A percentile compares a stretch with the other conserved stretches of the same genome.
Evolutionary conservation across 441 rosid species (phyloP).

Genomic region (Brassica balearica): DNA sequence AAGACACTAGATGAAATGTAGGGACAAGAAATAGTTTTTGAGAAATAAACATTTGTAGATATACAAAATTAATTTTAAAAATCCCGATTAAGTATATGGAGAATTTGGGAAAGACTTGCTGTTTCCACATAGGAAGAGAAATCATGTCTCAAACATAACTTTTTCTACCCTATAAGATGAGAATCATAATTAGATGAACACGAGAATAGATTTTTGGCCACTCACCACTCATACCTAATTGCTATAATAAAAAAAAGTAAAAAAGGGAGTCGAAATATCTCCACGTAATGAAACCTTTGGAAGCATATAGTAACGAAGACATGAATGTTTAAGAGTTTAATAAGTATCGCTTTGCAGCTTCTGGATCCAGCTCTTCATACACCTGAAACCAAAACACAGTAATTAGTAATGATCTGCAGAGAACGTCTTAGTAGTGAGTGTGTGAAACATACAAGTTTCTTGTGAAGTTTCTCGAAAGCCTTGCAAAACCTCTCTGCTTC

Average conservation of each 20-base stretch:
- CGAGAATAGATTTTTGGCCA: conserved; percentile 22
- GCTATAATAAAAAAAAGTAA: conserved; percentile 2
- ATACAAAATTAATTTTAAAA: neutral
- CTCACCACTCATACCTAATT: conserved; percentile 30
- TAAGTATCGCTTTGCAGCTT: conserved; percentile 63
- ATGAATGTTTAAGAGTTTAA: conserved; percentile 37
- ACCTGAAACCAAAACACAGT: conserved; percentile 53
- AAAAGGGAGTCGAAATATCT: conserved; percentile 10
- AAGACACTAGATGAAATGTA: neutral
- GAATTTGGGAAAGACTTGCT: neutral
- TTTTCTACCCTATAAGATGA: conserved; percentile 15
- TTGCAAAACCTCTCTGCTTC: conserved; percentile 79
- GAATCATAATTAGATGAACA: conserved; percentile 31
- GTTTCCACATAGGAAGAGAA: conserved; percentile 10
- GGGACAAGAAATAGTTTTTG: conserved; percentile 3
- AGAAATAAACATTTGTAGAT: neutral
- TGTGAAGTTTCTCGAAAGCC: conserved; percentile 72
- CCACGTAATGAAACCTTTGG: conserved; percentile 20
- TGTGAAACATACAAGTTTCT: conserved; percentile 61
- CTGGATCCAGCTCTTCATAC: conserved; percentile 62
- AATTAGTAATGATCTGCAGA: neutral
- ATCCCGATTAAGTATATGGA: neutral
- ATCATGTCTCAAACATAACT: neutral
- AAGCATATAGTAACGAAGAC: conserved; percentile 24
- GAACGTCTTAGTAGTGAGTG: neutral